Evolutionary conservation across 1,284 basidiomycete genomes (phyloP).

Genomic region (Cystobasidiaceae sp.): DNA sequence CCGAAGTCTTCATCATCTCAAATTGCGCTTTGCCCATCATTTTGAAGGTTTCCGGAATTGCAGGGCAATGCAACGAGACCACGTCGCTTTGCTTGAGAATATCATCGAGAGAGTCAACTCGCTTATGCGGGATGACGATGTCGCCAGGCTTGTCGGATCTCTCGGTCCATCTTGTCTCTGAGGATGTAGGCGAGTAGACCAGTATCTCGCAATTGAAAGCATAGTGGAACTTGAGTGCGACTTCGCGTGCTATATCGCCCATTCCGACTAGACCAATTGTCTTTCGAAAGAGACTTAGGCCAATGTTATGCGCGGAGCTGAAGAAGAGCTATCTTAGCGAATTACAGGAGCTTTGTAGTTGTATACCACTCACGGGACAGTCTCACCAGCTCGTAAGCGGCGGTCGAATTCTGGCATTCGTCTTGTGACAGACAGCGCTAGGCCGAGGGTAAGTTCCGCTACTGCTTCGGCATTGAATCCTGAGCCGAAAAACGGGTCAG

Average conservation of each 20-base stretch:
- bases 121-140: slow-evolving; percentile 31
- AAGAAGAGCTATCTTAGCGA: not conserved
- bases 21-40: slow-evolving; percentile 80
- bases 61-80: slow-evolving; percentile 91
- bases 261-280: slow-evolving; percentile 49
- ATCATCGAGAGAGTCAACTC: slow-evolving; percentile 45
- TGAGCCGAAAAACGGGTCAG: slow-evolving; percentile 6
- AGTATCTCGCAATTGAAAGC: slow-evolving; percentile 46
- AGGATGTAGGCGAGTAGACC: slow-evolving; percentile 49
- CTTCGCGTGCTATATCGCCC: slow-evolving; percentile 48
- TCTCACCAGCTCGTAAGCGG: slow-evolving; percentile 30
- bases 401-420: slow-evolving; percentile 32
- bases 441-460: slow-evolving; percentile 39
- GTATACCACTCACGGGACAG: slow-evolving; percentile 5
- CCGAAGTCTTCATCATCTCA: slow-evolving; percentile 68
- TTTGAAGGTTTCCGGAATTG: slow-evolving; percentile 89
- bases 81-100: slow-evolving; percentile 76
- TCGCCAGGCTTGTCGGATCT: slow-evolving; percentile 33
- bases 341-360: not conserved
- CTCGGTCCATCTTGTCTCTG: slow-evolving; percentile 42
- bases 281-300: slow-evolving; percentile 43
- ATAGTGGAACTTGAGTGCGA: slow-evolving; percentile 44
- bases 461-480: slow-evolving; percentile 40
- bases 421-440: slow-evolving; percentile 29
- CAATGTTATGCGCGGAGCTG: slow-evolving; percentile 35